Conservation (phyloP, 768 basidiomycete species). For the Psilocybe tampanensis region DNA sequence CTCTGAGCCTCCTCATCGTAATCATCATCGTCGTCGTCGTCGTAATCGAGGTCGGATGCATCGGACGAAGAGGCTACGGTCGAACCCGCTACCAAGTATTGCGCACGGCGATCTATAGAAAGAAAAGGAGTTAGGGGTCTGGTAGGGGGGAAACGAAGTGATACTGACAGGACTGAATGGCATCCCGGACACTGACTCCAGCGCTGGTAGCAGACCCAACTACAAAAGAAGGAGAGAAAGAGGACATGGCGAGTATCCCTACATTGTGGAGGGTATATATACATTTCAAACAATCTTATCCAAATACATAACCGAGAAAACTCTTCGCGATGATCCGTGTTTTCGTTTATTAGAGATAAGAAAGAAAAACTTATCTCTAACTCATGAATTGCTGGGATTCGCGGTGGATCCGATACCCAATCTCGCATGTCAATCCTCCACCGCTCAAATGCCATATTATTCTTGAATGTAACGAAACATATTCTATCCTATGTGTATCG, state of each 20-base stretch:
- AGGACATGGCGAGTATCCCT: constrained; percentile 40
- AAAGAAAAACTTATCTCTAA: background rate
- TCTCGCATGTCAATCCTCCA: background rate
- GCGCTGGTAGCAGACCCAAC: constrained; percentile 51
- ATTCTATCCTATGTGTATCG: background rate
- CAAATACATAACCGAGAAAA: background rate
- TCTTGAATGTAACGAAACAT: background rate
- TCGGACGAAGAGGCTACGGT: constrained; percentile 54
- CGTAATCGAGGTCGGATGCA: constrained; percentile 37
- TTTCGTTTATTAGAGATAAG: background rate
- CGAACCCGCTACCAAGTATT: constrained; percentile 65
- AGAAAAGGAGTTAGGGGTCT: constrained; percentile 9
- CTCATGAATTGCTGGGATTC: background rate
- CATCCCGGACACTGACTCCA: constrained; percentile 50
- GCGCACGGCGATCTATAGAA: constrained; percentile 62
- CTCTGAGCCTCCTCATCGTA: constrained; percentile 27
- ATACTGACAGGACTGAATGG: constrained; percentile 59
- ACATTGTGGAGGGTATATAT: background rate
- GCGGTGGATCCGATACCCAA: too few species aligned
- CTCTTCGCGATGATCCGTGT: background rate
- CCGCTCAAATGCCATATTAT: background rate
- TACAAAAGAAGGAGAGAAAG: constrained; percentile 44
- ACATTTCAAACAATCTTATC: background rate
- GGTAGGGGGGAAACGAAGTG: background rate
- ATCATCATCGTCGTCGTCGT: constrained; percentile 31